A percentile compares a stretch with the other conserved stretches of the same genome.
These are phyloP conservation scores for Penicillium griseofulvum DNA, from an alignment of 2,329 filamentous ascomycete species.

Conservation along the genomic window DNA sequence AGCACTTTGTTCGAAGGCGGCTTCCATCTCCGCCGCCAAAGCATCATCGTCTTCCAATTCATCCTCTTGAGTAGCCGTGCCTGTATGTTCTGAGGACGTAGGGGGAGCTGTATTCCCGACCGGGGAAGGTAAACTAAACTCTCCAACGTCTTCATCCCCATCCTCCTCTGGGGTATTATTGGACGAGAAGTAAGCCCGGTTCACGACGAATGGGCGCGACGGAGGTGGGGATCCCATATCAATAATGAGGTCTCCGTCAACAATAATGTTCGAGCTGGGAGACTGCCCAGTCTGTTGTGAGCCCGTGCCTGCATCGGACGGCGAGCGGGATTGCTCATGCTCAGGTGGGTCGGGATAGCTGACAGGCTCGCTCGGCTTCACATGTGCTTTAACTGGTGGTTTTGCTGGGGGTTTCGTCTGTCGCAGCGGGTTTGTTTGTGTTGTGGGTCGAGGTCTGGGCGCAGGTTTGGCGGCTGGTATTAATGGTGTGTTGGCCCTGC, in stretches of 20 bases:
- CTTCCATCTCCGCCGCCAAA: slow-evolving; percentile 58
- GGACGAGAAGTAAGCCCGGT: slow-evolving; percentile 44
- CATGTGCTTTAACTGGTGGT: slow-evolving; percentile 17
- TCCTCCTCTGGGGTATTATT: slow-evolving; percentile 41
- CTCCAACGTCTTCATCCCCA: slow-evolving; percentile 44
- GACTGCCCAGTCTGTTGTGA: slow-evolving; percentile 35
- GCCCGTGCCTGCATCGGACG: slow-evolving; percentile 34
- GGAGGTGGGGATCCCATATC: slow-evolving; percentile 49
- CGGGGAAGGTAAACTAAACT: slow-evolving; percentile 39
- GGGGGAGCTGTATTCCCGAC: slow-evolving; percentile 23
- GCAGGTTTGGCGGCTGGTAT: slow-evolving; percentile 30
- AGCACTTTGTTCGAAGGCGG: slow-evolving; percentile 48
- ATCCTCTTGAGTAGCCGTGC: slow-evolving; percentile 30
- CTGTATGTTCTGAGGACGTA: slow-evolving; percentile 13
- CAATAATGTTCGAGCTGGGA: slow-evolving; percentile 45
- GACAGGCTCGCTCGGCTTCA: slow-evolving; percentile 18
- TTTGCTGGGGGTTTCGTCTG: slow-evolving; percentile 26
- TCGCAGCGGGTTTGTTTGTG: slow-evolving; percentile 36
- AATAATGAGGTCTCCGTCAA: slow-evolving; percentile 49
- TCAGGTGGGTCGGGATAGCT: slow-evolving; percentile 27
- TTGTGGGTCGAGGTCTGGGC: slow-evolving; percentile 28
- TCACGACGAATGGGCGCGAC: slow-evolving; percentile 38
- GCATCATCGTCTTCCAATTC: slow-evolving; percentile 49
- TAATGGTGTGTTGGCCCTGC: slow-evolving; percentile 35
- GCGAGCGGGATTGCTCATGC: slow-evolving; percentile 26